phyloP scores from a whole-genome alignment of 176 grass and related monocot genomes.

The Coix lacrymajobi region DNA sequence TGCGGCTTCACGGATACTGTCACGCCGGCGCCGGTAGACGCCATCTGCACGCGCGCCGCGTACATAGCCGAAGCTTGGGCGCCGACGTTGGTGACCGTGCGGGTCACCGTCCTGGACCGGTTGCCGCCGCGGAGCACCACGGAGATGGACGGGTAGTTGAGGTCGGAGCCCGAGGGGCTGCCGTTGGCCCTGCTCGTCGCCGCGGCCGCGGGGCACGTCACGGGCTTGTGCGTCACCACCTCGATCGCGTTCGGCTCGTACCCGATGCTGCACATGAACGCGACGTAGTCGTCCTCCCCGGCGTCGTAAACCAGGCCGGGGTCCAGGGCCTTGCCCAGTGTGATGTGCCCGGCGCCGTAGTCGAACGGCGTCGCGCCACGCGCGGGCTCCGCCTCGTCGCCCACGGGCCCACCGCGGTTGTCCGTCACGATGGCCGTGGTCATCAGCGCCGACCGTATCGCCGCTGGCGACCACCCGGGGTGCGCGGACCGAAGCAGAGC shows the following conservation, averaged over 20 bases:
- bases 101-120: constrained; percentile 53
- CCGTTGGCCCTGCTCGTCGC: not conserved
- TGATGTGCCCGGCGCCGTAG: constrained; percentile 71
- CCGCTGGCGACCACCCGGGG: constrained; percentile 71
- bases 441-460: constrained; percentile 89
- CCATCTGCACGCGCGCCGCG: constrained; percentile 62
- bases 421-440: constrained; percentile 57
- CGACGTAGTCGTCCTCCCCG: constrained; percentile 63
- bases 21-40: constrained; percentile 10
- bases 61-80: constrained; percentile 45
- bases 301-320: constrained; percentile 86
- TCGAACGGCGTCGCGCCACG: constrained; percentile 69
- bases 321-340: constrained; percentile 60
- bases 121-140: constrained; percentile 58
- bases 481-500: constrained; percentile 88
- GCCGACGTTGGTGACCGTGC: constrained; percentile 70
- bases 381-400: constrained; percentile 56
- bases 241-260: constrained; percentile 74
- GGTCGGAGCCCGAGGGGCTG: constrained; percentile 49
- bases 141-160: constrained; percentile 97
- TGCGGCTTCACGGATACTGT: constrained; percentile 51
- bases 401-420: constrained; percentile 51
- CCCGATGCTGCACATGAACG: constrained; percentile 87
- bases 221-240: constrained; percentile 81
- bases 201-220: constrained; percentile 33